Base-by-base conservation (phyloP, 106 monocot species). In the Apostasia shenzhenica region DNA sequence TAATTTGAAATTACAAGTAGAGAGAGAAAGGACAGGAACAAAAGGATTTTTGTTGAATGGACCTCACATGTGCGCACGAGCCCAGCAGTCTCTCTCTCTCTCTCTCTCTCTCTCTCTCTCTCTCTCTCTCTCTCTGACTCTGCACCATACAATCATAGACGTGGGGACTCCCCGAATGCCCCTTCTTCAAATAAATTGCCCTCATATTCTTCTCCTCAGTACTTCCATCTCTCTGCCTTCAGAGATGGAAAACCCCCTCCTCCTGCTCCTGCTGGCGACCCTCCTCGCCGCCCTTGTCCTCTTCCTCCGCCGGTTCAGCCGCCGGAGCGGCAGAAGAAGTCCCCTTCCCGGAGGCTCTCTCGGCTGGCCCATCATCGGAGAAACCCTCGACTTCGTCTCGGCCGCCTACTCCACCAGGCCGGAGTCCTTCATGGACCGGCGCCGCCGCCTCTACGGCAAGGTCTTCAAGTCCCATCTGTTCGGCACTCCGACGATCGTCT, bases 381-480 rank as follows among this genome's bases (percentile, higher is more conserved):
- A 99, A 64, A 99, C 99, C 1, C 83, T 93, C 52, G 81, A 99
- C 37, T 99, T 99, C 85, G 70, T 99, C 44, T 87, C 92, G 41
- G 81, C 75, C 54, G 87, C 93, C 41, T 90, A 85, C 75, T 87
- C 99, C 6, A 61, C 85, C 2, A 75, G 78, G 2, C 99, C 99
- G 0, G 99, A 93, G 63, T 69, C 69, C 67, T 99, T 99, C 93
- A 84, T 99, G 93, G 83, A 93, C 68, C 87, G 85, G 56, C 89
- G 99, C 67, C 82, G 87, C 1, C 73, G 51, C 67, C 39, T 81
- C 88, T 86, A 76, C 45, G 99, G 99, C 3, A 88, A 81, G 65
- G 99, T 99, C 53, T 99, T 99, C 80, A 85, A 75, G 72, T 93
- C 99, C 8, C 99, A 99, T 73, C 45, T 99, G 40, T 93, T 99